These are phyloP conservation scores for Miamiensis avidus DNA, from an alignment of 169 alveolate genomes.

Conservation along the genomic window DNA sequence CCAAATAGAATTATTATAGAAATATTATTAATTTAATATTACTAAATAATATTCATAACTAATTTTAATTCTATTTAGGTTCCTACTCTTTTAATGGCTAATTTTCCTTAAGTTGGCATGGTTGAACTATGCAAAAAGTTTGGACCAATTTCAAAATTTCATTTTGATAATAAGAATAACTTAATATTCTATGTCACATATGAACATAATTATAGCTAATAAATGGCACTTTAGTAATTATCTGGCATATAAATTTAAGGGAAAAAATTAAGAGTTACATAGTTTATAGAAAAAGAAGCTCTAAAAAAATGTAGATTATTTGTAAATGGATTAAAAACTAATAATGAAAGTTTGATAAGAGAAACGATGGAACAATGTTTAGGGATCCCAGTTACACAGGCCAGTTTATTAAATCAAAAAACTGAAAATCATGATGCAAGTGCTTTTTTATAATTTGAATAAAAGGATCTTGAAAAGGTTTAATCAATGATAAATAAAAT, in stretches of 20 bases:
- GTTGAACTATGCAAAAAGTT: neutral
- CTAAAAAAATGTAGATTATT: neutral
- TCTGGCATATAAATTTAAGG: neutral
- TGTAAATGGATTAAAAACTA: neutral
- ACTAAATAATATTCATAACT: no score
- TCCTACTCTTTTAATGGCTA: neutral
- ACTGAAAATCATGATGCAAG: neutral
- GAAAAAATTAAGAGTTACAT: neutral
- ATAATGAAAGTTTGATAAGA: neutral
- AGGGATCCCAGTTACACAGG: neutral
- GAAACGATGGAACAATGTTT: neutral
- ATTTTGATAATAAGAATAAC: neutral
- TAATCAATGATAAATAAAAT: no score
- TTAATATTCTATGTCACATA: neutral
- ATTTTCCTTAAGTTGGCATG: neutral
- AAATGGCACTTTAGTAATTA: neutral
- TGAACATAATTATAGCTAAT: no score
- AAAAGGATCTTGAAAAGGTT: neutral
- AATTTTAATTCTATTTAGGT: no score
- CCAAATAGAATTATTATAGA: no score
- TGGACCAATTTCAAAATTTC: neutral
- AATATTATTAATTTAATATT: no score
- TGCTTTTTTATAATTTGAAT: neutral
- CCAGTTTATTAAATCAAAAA: neutral
- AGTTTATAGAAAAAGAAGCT: neutral